Conservation (phyloP, 2,329 filamentous ascomycete genomes). For the Dactylellina sp. region DNA sequence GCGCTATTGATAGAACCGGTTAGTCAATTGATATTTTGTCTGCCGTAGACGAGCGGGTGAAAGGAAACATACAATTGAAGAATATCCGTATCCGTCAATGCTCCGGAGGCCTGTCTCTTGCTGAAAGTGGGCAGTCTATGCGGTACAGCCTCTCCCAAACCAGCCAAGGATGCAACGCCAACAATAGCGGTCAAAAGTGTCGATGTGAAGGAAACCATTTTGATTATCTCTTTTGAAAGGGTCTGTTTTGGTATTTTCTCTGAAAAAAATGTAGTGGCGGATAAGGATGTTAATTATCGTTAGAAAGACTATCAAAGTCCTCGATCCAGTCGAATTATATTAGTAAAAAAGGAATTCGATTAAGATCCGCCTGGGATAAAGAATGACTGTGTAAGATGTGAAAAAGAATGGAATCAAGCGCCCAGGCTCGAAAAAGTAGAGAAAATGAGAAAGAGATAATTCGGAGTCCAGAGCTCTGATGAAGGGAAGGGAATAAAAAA, state of each 20-base stretch:
- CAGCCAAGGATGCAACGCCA: conserved; percentile 42
- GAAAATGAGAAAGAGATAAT: conserved; percentile 29
- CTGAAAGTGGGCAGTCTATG: conserved; percentile 49
- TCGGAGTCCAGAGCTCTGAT: conserved; percentile 51
- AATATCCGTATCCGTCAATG: conserved; percentile 68
- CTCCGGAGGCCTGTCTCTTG: conserved; percentile 60
- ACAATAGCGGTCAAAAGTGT: conserved; percentile 49
- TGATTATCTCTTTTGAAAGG: conserved; percentile 16
- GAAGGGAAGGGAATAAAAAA: conserved; percentile 20
- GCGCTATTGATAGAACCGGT: conserved; percentile 66
- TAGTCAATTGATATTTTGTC: not conserved
- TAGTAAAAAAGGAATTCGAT: conserved; percentile 36
- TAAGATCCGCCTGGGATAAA: conserved; percentile 59
- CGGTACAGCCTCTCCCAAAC: conserved; percentile 43
- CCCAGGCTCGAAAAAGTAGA: conserved; percentile 49
- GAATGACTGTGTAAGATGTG: conserved; percentile 28
- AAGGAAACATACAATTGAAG: conserved; percentile 68
- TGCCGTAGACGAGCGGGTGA: too few relatives aligned
- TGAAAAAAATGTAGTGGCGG: conserved; percentile 5
- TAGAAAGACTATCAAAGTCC: conserved; percentile 54
- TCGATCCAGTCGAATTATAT: conserved; percentile 55
- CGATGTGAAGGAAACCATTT: conserved; percentile 55
- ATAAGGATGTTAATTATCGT: conserved; percentile 9
- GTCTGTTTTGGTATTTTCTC: conserved; percentile 12
- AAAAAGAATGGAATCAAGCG: conserved; percentile 50